Evolutionary conservation across 495 filamentous ascomycete genomes (phyloP), one percentile per base, ranked within the genome.

Genomic region (Tuber brumale): DNA sequence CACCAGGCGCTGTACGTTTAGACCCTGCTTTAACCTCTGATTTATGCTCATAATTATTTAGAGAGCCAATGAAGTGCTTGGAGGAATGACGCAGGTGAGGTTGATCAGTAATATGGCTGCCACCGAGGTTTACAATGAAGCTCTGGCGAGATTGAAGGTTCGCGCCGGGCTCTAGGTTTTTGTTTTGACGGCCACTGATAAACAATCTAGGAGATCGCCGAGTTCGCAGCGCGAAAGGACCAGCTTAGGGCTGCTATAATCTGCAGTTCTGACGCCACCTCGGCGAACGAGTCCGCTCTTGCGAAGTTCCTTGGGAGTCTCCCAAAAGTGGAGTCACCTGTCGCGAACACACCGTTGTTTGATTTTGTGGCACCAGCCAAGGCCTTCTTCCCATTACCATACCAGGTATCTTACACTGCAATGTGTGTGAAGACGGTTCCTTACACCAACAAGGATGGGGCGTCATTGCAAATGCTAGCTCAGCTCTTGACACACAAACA

Each of bases 401-500:
- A 97, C 84, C 95, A 99, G 84, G 95, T 99, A 72, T 97, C 95
- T 82, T 98, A 97, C 84, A 91, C 94, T 9, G 91, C 90, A 21
- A 87, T 93, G 48, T 90, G 92, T 42, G 85, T 94, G 45, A 91
- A 92, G 41, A 97, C 95, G 3, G 91, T 94, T 1, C 92, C 94
- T 3, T 99, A 98, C 84, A 91, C 89, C 43, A 89, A 94, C 69
- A 81, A 89, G 0, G 88, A 91, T 42, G 89, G 91, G 27, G 93
- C 94, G 14, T 88, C 92, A 1, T 89, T 97, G 21, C 93, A 94
- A 76, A 91, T 98, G 43, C 89, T 99, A 39, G 90, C 94, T 23
- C 92, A 97, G 79, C 91, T 99, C 41, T 88, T 99, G n/a, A 98
- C 95, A 0, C 95, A 98, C 85, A 96, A 96, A 83, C 93, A 97